Percentiles rank a stretch among this genome's conserved stretches.
Conservation (phyloP, 805 yeast species). For the Yamadazyma kitorensis region DNA sequence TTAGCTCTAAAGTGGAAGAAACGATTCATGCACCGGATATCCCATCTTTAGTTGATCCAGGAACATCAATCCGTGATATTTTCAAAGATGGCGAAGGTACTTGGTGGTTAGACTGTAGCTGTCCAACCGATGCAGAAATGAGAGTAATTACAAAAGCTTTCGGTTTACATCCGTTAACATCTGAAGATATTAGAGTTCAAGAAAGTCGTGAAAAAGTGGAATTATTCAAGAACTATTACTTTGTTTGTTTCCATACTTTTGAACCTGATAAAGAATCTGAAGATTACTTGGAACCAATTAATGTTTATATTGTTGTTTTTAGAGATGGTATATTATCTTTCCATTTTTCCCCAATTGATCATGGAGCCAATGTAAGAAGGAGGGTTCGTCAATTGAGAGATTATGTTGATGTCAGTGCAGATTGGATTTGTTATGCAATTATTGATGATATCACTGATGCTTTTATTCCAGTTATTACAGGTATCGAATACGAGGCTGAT, state of each 20-base stretch:
- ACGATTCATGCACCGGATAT: slow-evolving; percentile 89
- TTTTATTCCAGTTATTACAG: slow-evolving; percentile 76
- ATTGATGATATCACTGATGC: slow-evolving; percentile 86
- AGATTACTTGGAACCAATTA: slow-evolving; percentile 79
- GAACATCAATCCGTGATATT: slow-evolving; percentile 62
- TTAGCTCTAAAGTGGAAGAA: slow-evolving; percentile 77
- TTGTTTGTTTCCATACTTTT: slow-evolving; percentile 96
- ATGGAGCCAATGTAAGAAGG: slow-evolving; percentile 70
- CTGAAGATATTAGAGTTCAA: slow-evolving; percentile 95
- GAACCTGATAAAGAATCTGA: slow-evolving; percentile 80
- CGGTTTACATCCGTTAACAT: slow-evolving; percentile 96
- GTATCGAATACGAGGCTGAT: slow-evolving; percentile 77
- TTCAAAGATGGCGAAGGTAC: slow-evolving; percentile 72
- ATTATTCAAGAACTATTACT: slow-evolving; percentile 82
- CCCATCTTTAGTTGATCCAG: slow-evolving; percentile 68
- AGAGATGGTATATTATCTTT: slow-evolving; percentile 57
- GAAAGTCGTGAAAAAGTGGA: slow-evolving; percentile 98
- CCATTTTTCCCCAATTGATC: slow-evolving; percentile 58
- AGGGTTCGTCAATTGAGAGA: slow-evolving; percentile 78
- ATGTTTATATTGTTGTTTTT: slow-evolving; percentile 66
- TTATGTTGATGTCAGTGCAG: slow-evolving; percentile 73
- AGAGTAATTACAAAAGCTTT: slow-evolving; percentile 87
- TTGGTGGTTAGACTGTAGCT: slow-evolving; percentile 95
- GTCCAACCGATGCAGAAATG: slow-evolving; percentile 96
- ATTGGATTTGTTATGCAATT: slow-evolving; percentile 79